Evolutionary conservation across 2,329 filamentous ascomycete species (phyloP).

Genomic region (Aspergillus sp.): DNA sequence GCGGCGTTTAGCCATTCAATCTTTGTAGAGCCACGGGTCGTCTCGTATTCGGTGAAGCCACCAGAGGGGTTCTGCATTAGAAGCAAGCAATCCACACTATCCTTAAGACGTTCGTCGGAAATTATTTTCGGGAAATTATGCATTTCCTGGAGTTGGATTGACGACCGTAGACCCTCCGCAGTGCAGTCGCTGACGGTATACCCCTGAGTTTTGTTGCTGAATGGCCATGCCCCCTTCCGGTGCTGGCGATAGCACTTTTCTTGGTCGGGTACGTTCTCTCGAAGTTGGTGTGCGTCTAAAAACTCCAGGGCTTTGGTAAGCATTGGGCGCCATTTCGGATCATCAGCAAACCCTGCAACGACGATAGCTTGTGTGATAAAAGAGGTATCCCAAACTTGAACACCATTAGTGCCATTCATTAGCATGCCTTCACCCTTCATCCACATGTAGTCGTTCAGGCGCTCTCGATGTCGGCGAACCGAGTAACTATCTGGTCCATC

Average conservation of each 20-base stretch:
- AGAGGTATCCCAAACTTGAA: conserved; percentile 94
- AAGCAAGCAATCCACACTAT: conserved; percentile 85
- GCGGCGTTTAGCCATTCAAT: conserved; percentile 90
- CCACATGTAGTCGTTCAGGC: conserved; percentile 85
- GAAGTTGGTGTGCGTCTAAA: conserved; percentile 86
- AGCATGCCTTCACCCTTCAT: conserved; percentile 90
- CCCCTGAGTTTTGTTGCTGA: conserved; percentile 88
- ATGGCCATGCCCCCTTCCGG: conserved; percentile 92
- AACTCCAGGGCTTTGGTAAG: conserved; percentile 79
- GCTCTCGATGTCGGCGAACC: conserved; percentile 74
- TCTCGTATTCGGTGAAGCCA: conserved; percentile 88
- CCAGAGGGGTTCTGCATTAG: conserved; percentile 87
- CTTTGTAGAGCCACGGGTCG: conserved; percentile 71
- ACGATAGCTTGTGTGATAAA: conserved; percentile 83
- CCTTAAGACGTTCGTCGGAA: conserved; percentile 74
- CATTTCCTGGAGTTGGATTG: conserved; percentile 78
- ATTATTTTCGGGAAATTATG: conserved; percentile 73
- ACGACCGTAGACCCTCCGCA: conserved; percentile 82
- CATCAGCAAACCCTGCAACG: conserved; percentile 73
- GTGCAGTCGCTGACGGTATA: conserved; percentile 96
- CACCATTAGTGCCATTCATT: conserved; percentile 95
- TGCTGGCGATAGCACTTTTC: conserved; percentile 83
- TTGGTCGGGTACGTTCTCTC: conserved; percentile 75
- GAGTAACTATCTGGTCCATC: conserved; percentile 74
- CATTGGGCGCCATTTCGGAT: conserved; percentile 79